Evolutionary conservation across 2,329 filamentous ascomycete genomes (phyloP).

Genomic region (Phialophora chinensis): DNA sequence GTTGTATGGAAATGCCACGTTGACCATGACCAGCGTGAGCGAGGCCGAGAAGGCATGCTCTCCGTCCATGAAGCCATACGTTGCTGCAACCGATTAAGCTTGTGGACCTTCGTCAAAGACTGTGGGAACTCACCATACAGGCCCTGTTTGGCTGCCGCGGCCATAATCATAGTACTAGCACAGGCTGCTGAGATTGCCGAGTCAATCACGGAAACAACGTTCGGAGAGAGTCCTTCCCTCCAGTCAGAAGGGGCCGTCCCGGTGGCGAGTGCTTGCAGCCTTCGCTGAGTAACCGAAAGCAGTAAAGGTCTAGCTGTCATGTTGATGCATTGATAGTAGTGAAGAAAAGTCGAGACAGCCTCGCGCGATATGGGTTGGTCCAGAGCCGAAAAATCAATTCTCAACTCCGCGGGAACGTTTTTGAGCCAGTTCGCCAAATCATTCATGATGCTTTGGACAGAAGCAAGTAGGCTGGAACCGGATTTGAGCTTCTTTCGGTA

Average conservation of each 20-base stretch:
- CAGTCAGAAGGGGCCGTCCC: constrained; percentile 51
- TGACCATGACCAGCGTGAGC: constrained; percentile 62
- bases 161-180: constrained; percentile 58
- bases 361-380: constrained; percentile 54
- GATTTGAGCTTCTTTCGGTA: constrained; percentile 58
- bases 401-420: constrained; percentile 55
- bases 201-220: constrained; percentile 59
- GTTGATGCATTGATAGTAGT: constrained; percentile 65
- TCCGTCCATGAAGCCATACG: constrained; percentile 64
- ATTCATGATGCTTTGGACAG: constrained; percentile 59
- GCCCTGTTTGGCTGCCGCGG: constrained; percentile 56
- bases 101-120: neutral
- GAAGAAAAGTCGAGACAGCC: constrained; percentile 59
- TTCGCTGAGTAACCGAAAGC: constrained; percentile 60
- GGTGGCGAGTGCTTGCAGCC: constrained; percentile 48
- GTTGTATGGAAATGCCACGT: constrained; percentile 58
- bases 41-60: constrained; percentile 63
- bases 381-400: constrained; percentile 56
- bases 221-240: constrained; percentile 55
- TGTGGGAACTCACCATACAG: constrained; percentile 53
- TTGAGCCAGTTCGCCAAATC: constrained; percentile 59
- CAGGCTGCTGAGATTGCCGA: constrained; percentile 59
- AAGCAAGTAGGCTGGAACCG: constrained; percentile 55
- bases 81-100: constrained; percentile 46
- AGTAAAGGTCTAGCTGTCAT: constrained; percentile 63